Percentiles rank a stretch among this genome's conserved stretches.
phyloP scores from a whole-genome alignment of 306 rosid genomes.

The Spatholobus suberectus region DNA sequence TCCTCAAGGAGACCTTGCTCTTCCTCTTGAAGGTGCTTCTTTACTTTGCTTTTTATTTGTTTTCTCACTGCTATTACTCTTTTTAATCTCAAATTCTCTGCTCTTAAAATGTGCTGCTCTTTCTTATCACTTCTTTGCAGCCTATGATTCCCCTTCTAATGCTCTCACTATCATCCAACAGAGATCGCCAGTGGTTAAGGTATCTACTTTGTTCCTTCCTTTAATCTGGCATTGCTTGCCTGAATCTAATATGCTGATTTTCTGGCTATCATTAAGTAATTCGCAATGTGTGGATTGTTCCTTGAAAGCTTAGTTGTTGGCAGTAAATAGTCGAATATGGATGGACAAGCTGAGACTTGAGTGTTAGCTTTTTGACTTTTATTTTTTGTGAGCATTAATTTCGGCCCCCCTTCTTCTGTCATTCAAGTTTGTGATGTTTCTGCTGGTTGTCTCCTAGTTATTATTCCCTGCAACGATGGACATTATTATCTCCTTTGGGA shows the following conservation, averaged over 20 bases:
- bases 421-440: constrained; percentile 1
- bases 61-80: background rate
- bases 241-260: background rate
- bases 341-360: background rate
- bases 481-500: background rate
- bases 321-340: background rate
- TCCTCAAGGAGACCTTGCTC: constrained; percentile 84
- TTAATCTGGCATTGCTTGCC: constrained; percentile 9
- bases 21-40: constrained; percentile 85
- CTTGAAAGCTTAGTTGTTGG: background rate
- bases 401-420: background rate
- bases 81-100: background rate
- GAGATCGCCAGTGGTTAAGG: constrained; percentile 85
- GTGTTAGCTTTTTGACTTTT: background rate
- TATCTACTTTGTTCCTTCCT: constrained; percentile 17
- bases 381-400: background rate
- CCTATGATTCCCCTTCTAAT: constrained; percentile 73
- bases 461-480: background rate
- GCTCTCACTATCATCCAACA: constrained; percentile 76
- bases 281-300: background rate
- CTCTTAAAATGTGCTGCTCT: background rate
- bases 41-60: constrained; percentile 4
- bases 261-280: background rate
- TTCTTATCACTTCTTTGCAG: constrained; percentile 53
- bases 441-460: background rate